Conservation (phyloP, 164 flowering plant species). For the Houttuynia cordata region DNA sequence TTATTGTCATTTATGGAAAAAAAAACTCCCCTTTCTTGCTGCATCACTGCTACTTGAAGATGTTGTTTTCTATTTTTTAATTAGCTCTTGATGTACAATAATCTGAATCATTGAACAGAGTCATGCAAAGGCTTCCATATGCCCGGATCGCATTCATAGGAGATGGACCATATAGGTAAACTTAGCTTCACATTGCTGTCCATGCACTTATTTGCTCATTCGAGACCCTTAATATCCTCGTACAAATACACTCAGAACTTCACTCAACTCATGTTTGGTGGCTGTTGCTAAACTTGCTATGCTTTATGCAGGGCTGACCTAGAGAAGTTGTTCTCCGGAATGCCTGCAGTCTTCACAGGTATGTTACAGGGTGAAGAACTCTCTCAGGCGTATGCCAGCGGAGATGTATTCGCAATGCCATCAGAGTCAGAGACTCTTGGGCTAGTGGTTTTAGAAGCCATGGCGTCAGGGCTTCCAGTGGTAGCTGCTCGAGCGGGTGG, state of each 20-base stretch:
- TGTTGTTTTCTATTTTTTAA: background rate
- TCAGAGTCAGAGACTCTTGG: constrained; percentile 98
- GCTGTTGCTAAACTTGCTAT: no score
- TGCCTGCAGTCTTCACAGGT: constrained; percentile 96
- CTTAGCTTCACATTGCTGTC: background rate
- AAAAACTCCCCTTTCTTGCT: background rate
- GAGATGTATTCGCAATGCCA: constrained; percentile 94
- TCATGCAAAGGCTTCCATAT: constrained; percentile 85
- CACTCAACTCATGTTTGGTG: background rate
- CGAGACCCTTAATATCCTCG: background rate
- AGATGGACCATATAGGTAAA: constrained; percentile 94
- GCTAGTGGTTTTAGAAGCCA: constrained; percentile 90
- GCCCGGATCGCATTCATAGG: constrained; percentile 93
- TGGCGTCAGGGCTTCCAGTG: constrained; percentile 95
- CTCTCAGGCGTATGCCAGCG: constrained; percentile 96
- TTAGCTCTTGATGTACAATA: constrained; percentile 1
- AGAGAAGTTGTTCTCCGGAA: constrained; percentile 68
- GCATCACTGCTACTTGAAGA: background rate
- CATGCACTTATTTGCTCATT: background rate
- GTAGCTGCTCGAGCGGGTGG: constrained; percentile 96
- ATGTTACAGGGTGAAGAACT: constrained; percentile 88
- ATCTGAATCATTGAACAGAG: constrained; percentile 36
- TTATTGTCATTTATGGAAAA: background rate
- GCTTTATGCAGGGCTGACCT: constrained; percentile 57
- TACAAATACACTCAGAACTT: no score